Evolutionary conservation across 352 stramenopile species (phyloP), one percentile per base, ranked within the genome.

Genomic region (Phytopythium sindhum): DNA sequence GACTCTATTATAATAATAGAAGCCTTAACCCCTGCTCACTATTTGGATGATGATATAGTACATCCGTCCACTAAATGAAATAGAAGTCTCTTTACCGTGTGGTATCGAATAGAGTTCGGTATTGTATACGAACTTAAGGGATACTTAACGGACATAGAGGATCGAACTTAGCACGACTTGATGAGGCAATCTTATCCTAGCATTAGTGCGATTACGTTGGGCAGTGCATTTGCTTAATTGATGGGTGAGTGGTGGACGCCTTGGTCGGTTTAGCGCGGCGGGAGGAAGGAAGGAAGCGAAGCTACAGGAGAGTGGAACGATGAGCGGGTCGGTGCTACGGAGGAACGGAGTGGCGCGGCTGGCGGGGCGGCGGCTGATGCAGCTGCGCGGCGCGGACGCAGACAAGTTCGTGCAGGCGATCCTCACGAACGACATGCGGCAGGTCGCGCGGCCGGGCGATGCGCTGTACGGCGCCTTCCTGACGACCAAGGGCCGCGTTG

Each of bases 401-500:
- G 69, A 77, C 52, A 75, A 80, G 51, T 96, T 94, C 65, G 64
- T 95, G 45, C 88, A 96, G 60, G 84, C 81, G 17, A 80, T 95
- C 51, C 68, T 95, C 57, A 94, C 88, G 41, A 96, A 93, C 64
- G 86, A 96, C 70, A 91, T 95, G 75, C 89, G 86, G 63, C 57
- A 47, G 7, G 55, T 94, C 31, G 56, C 67, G 29, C 73, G 65
- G 54, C 73, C 76, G 10, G 76, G 84, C 14, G 75, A 90, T 33
- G 78, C 82, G 26, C 70, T 91, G 31, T 95, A 96, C 65, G 87
- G 84, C 42, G 81, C 72, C 33, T 95, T 94, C 65, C 67, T 95
- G 14, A 93, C 69, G 52, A 83, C 85, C 24, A 95, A 96, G 57
- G 86, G 87, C 15, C 83, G 86, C 12, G 60, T 95, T 14, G 66